Evolutionary conservation across 371 early-diverging fungal genomes (phyloP).

Genomic region (Apophysomyces elegans): DNA sequence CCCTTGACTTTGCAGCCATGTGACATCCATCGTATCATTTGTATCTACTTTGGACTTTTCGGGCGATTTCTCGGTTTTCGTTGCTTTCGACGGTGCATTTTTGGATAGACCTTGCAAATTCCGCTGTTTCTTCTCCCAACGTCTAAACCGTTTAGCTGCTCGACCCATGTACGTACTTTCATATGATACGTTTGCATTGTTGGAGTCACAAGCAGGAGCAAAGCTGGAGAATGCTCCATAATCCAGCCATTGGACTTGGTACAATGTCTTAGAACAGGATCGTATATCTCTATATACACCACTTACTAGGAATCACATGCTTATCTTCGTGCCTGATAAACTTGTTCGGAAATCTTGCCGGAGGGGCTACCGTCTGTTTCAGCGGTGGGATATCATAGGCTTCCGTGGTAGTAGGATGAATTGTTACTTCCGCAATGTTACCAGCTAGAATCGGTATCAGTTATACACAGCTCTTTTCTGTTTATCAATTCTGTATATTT

Average conservation of each 20-base stretch:
- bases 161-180: constrained; percentile 50
- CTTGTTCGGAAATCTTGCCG: constrained; percentile 35
- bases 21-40: constrained; percentile 29
- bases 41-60: not conserved
- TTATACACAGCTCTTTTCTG: not conserved
- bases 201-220: constrained; percentile 53
- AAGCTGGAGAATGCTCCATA: constrained; percentile 57
- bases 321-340: constrained; percentile 42
- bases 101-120: constrained; percentile 16
- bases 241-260: constrained; percentile 53
- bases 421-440: constrained; percentile 37
- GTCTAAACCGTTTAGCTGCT: constrained; percentile 36
- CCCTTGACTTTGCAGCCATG: constrained; percentile 47
- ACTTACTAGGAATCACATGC: constrained; percentile 39
- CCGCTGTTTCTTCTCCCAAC: constrained; percentile 31
- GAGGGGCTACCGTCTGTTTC: constrained; percentile 36
- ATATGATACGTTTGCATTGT: constrained; percentile 49
- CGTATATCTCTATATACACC: not conserved
- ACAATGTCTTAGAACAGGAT: constrained; percentile 1
- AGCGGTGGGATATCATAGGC: constrained; percentile 28
- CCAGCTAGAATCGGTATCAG: constrained; percentile 19
- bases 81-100: not conserved
- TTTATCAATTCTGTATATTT: constrained; percentile 10
- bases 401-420: constrained; percentile 36
- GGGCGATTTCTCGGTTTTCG: not conserved